A percentile compares a stretch with the other conserved stretches of the same genome.
Conservation (phyloP, 257 asterid genomes). For the Nicotiana noctiflora region DNA sequence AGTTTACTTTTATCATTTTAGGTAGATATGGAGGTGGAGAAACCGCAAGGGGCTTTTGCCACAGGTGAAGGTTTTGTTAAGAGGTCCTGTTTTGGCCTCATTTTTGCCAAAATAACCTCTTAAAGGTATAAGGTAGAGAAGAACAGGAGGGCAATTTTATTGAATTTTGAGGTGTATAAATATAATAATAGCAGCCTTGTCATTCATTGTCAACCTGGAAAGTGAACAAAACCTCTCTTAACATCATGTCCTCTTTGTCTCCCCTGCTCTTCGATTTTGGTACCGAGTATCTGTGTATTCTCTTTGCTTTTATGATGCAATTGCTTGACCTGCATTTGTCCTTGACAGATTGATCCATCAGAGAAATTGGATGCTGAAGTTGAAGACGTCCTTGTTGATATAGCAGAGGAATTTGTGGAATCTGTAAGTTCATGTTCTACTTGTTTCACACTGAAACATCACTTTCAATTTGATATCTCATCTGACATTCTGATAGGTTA, state of each 20-base stretch:
- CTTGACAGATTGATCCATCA: conserved; percentile 73
- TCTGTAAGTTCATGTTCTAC: conserved; percentile 52
- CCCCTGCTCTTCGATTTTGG: not conserved
- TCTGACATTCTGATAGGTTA: not conserved
- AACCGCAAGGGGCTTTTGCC: too few species aligned
- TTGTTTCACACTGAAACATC: not conserved
- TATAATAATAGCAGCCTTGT: not conserved
- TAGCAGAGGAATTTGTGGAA: conserved; percentile 93
- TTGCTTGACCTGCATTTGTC: conserved; percentile 16
- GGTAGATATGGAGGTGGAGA: not conserved
- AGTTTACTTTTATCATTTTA: not conserved
- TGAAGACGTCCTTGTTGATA: conserved; percentile 76
- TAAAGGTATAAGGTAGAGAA: not conserved
- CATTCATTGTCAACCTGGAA: not conserved
- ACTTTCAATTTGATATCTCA: not conserved
- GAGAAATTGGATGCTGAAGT: conserved; percentile 79
- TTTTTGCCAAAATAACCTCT: not conserved
- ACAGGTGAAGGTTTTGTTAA: not conserved
- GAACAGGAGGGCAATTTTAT: not conserved
- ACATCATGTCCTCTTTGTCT: not conserved
- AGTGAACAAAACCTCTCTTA: not conserved
- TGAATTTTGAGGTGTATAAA: not conserved
- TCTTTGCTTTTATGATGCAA: not conserved
- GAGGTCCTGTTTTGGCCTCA: not conserved
- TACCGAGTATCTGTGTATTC: not conserved